Evolutionary conservation across 805 yeast species (phyloP), one percentile per base, ranked within the genome.

Genomic region (Zygotorulaspora florentina): DNA sequence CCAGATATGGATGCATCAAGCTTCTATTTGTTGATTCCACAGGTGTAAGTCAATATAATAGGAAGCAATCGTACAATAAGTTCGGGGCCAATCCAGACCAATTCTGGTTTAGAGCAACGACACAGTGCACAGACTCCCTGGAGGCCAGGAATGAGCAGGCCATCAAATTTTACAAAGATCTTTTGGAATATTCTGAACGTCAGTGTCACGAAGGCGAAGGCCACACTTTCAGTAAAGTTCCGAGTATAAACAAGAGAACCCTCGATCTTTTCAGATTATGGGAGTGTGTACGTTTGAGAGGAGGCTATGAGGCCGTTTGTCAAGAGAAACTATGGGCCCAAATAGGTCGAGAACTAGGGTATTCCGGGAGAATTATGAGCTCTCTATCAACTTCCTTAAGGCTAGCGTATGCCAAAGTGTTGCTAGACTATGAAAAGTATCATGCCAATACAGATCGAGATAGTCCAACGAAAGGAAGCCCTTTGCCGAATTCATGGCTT

Each of bases 281-380:
- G 53, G 68, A 74, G 31, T 71, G 79, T 11, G 93, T 87, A 1
- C 68, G 74, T 15, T 59, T 76, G 13, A 69, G 84, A 48, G 93
- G 93, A 15, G 95, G 95, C 0, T 81, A 72, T 58, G 70, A 72
- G 9, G 71, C 65, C 9, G 89, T 87, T n/a, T 76, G 84, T 38
- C 64, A 73, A 45, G 75, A 75, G 45, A 84, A 85, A 56, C 69
- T 79, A 38, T 87, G 96, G 96, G 88, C 88, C 1, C 88, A 85
- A 57, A 76, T 87, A 8, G 91, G 91, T 11, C 71, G 89, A 44
- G 95, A 86, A 55, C 66, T 87, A 40, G 95, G 95, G 0, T 85
- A 81, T 59, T 75, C 79, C 27, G 88, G 87, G 2, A 75, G 80
- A 53, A 80, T 81, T 42, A 81, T 83, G 77, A 81, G 86, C 27